Percentiles rank a stretch among this genome's conserved stretches.
Conservation (phyloP, 306 rosid species). For the Quercus agrifolia region DNA sequence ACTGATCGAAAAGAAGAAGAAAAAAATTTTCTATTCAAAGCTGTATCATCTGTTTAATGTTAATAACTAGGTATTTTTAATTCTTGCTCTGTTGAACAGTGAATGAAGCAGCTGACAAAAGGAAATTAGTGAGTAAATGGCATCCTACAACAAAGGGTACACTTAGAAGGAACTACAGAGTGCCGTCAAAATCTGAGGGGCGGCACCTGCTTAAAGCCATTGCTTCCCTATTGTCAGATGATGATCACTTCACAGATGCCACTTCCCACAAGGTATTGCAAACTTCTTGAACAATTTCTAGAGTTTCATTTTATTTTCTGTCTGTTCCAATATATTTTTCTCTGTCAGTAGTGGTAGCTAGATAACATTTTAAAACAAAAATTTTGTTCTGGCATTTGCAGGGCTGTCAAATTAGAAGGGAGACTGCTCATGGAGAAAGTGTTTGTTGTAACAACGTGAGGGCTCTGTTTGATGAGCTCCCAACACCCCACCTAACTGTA, state of each 20-base stretch:
- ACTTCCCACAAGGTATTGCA: conserved; percentile 84
- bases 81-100: conserved; percentile 20
- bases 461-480: conserved; percentile 95
- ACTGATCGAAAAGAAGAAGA: background rate
- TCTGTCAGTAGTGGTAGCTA: background rate
- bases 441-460: conserved; percentile 97
- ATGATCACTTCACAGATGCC: conserved; percentile 88
- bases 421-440: conserved; percentile 97
- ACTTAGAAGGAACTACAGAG: conserved; percentile 82
- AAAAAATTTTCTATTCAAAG: background rate
- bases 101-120: conserved; percentile 43
- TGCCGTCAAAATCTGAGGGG: conserved; percentile 79
- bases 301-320: background rate
- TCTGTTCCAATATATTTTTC: background rate
- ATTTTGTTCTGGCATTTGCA: conserved; percentile 21
- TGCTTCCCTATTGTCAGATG: conserved; percentile 80
- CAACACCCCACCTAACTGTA: conserved; percentile 80
- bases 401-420: conserved; percentile 97
- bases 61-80: background rate
- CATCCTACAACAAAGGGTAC: conserved; percentile 98
- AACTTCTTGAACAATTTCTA: background rate
- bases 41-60: background rate
- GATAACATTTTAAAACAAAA: background rate
- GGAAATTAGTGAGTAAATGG: conserved; percentile 87
- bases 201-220: conserved; percentile 76